A percentile compares a stretch with the other conserved stretches of the same genome.
These are phyloP conservation scores for Chlorella vulgaris DNA, from an alignment of 139 green algal genomes.

Conservation along the genomic window DNA sequence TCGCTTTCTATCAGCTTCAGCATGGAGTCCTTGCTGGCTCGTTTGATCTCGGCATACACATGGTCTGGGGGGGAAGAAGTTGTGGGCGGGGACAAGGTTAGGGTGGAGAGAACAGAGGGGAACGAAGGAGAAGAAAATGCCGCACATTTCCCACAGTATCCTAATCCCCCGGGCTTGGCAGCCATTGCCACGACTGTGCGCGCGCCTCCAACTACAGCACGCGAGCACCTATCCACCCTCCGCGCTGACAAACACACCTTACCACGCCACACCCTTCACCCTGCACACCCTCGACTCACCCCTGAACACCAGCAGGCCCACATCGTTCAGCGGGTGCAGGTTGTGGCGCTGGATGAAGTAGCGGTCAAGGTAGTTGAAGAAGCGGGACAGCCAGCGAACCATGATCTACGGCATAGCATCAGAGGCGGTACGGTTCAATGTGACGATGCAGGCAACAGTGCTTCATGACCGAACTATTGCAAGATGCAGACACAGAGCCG, in stretches of 20 bases:
- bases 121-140: no score
- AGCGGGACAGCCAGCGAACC: conserved; percentile 96
- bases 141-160: no score
- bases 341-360: conserved; percentile 97
- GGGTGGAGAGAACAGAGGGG: background rate
- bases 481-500: no score
- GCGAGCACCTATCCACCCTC: background rate
- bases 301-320: conserved; percentile 91
- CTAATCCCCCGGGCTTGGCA: no score
- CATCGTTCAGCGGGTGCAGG: conserved; percentile 88
- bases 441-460: background rate
- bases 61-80: conserved; percentile 61
- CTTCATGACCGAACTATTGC: no score
- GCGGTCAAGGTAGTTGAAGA: conserved; percentile 99
- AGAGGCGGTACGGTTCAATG: background rate
- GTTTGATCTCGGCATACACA: conserved; percentile 86
- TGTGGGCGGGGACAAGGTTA: background rate
- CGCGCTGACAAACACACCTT: background rate
- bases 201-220: background rate
- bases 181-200: no score
- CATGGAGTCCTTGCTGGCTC: conserved; percentile 71
- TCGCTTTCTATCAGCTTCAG: conserved; percentile 86
- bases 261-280: background rate
- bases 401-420: conserved; percentile 73
- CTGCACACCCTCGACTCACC: conserved; percentile 20